These are phyloP conservation scores for Arthrinium puccinioides DNA, from an alignment of 2,329 filamentous ascomycete genomes.

Conservation along the genomic window DNA sequence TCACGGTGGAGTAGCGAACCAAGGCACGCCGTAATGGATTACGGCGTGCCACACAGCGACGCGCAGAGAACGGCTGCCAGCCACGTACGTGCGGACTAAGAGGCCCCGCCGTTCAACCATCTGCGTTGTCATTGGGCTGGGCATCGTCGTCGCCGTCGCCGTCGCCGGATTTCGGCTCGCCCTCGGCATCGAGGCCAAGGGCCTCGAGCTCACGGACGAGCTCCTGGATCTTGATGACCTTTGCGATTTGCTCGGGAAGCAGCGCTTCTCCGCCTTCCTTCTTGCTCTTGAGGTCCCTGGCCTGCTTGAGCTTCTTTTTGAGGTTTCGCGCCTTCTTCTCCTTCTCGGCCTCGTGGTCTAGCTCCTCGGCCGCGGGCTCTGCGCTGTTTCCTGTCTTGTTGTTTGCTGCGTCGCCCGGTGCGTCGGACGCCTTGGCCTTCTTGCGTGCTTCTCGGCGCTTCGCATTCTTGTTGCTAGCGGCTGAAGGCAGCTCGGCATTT, in stretches of 20 bases:
- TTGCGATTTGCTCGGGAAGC: conserved; percentile 90
- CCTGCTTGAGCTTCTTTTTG: conserved; percentile 92
- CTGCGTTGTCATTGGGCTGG: too few species aligned
- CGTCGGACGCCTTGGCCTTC: conserved; percentile 48
- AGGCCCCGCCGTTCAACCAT: too few species aligned
- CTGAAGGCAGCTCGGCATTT: conserved; percentile 33
- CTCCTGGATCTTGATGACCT: conserved; percentile 96
- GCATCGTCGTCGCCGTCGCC: not conserved
- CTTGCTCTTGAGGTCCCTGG: conserved; percentile 82
- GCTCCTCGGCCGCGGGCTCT: conserved; percentile 29
- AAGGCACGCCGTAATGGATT: too few species aligned
- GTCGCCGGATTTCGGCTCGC: conserved; percentile 41
- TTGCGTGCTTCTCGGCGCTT: conserved; percentile 57
- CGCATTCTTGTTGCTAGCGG: conserved; percentile 74
- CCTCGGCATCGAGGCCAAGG: conserved; percentile 76
- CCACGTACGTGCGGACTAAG: too few species aligned
- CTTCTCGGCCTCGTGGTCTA: conserved; percentile 67
- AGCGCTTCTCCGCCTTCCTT: conserved; percentile 79
- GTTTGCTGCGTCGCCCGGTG: conserved; percentile 51
- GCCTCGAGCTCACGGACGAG: conserved; percentile 80
- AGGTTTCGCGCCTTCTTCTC: conserved; percentile 91
- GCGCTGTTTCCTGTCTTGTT: conserved; percentile 23
- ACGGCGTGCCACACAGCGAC: too few species aligned
- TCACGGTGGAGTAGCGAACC: too few species aligned
- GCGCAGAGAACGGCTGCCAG: too few species aligned